Percentiles rank a stretch among this genome's conserved stretches.
Conservation (phyloP, 2,329 filamentous ascomycete genomes). For the Hypoxylon sp. region DNA sequence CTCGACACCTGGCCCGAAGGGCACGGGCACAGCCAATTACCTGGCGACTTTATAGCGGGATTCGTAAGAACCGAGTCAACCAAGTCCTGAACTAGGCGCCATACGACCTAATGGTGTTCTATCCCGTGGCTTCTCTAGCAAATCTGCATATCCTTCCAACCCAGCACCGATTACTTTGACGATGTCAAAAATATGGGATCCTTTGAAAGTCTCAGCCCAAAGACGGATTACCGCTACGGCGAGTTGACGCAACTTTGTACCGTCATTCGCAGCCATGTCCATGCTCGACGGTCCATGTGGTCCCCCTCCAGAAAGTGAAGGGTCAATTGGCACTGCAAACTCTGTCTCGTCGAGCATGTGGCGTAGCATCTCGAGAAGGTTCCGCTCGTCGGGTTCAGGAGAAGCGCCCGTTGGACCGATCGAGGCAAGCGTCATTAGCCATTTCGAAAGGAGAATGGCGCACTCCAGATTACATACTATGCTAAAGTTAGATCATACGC, state of each 20-base stretch:
- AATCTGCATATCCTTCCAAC: slow-evolving; percentile 70
- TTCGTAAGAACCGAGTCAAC: slow-evolving; percentile 34
- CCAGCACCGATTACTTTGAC: slow-evolving; percentile 71
- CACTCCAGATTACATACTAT: slow-evolving; percentile 74
- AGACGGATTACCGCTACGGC: slow-evolving; percentile 71
- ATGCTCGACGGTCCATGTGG: slow-evolving; percentile 56
- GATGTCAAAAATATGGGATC: slow-evolving; percentile 73
- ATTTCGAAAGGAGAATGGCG: slow-evolving; percentile 72
- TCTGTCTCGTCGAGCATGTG: slow-evolving; percentile 74
- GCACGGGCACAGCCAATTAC: not conserved
- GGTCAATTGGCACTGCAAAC: slow-evolving; percentile 72
- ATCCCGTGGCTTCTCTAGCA: slow-evolving; percentile 69
- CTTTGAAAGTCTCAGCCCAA: slow-evolving; percentile 75
- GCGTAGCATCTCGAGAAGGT: slow-evolving; percentile 69
- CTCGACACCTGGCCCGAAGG: not conserved
- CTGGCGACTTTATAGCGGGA: not conserved
- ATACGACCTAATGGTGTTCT: slow-evolving; percentile 61
- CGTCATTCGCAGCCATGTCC: slow-evolving; percentile 64
- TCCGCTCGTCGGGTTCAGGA: slow-evolving; percentile 67
- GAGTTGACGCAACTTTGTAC: slow-evolving; percentile 68
- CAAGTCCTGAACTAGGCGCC: slow-evolving; percentile 49
- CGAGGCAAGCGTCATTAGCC: slow-evolving; percentile 70
- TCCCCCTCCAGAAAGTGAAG: slow-evolving; percentile 63
- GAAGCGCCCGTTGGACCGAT: slow-evolving; percentile 66
- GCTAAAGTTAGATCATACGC: slow-evolving; percentile 29